A percentile compares a stretch with the other conserved stretches of the same genome.
Conservation (phyloP, 1,284 basidiomycete species). For the Porogramme epimiltina region DNA sequence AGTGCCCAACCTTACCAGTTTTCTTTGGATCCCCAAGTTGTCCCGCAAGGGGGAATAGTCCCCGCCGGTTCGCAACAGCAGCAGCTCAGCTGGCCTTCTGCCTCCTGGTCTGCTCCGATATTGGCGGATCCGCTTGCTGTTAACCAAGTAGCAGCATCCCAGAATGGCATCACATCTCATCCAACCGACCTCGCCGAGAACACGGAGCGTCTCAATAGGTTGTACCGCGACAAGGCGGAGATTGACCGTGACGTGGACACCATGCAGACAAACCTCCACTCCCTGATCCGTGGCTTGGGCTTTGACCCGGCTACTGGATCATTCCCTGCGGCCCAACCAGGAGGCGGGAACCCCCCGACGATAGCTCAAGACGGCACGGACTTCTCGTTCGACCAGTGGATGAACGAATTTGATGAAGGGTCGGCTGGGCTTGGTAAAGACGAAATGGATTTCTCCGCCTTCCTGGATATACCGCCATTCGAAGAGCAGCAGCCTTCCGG, state of each 20-base stretch:
- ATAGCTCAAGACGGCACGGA: conserved; percentile 30
- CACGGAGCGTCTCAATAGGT: conserved; percentile 47
- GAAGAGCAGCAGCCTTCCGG: conserved; percentile 8
- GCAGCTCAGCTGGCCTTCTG: no score
- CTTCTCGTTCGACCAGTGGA: conserved; percentile 35
- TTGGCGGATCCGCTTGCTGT: no score
- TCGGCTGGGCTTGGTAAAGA: neutral
- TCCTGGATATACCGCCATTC: conserved; percentile 40
- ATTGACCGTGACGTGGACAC: conserved; percentile 75
- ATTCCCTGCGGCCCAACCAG: conserved; percentile 18
- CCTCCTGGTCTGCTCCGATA: no score
- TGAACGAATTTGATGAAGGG: conserved; percentile 25
- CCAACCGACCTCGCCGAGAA: conserved; percentile 39
- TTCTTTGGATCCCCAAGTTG: conserved; percentile 4
- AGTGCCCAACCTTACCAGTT: conserved; percentile 31
- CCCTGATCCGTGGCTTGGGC: conserved; percentile 72
- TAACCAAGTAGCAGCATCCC: conserved; percentile 15
- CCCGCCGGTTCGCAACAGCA: no score
- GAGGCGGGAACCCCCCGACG: no score
- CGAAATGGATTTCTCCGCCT: conserved; percentile 39
- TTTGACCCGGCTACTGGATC: conserved; percentile 51
- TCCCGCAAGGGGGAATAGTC: no score
- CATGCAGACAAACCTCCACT: conserved; percentile 72
- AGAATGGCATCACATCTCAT: neutral
- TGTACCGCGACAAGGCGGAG: conserved; percentile 63